Evolutionary conservation across 1,284 basidiomycete species (phyloP).

Genomic region (Kwoniella shivajii): DNA sequence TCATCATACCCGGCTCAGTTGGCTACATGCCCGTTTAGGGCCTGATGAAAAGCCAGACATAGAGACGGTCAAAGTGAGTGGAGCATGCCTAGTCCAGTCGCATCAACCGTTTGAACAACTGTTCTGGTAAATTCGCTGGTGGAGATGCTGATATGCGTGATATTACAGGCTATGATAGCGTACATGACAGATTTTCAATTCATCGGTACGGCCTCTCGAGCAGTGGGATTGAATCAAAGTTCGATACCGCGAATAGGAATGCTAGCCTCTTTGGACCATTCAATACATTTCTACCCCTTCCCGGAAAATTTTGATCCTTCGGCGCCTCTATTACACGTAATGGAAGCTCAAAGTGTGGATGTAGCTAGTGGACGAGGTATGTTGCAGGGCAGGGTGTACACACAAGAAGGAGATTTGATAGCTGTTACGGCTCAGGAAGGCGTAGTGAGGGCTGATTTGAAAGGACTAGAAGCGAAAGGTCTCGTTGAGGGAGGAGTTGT

Average conservation of each 20-base stretch:
- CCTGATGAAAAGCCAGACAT: constrained; percentile 63
- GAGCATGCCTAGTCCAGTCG: too few species aligned
- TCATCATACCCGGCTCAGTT: constrained; percentile 65
- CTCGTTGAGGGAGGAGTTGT: constrained; percentile 32
- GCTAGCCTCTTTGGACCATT: constrained; percentile 81
- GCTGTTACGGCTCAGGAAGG: constrained; percentile 84
- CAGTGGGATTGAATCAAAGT: constrained; percentile 63
- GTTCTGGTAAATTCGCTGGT: too few species aligned
- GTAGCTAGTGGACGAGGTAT: constrained; percentile 66
- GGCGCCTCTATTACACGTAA: constrained; percentile 79
- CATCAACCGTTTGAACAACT: too few species aligned
- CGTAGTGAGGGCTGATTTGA: constrained; percentile 55
- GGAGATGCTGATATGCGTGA: neutral
- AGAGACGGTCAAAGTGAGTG: constrained; percentile 74
- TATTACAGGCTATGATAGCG: constrained; percentile 72
- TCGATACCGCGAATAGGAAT: constrained; percentile 61
- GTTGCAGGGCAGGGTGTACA: constrained; percentile 76
- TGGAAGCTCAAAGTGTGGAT: constrained; percentile 67
- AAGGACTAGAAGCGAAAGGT: constrained; percentile 28
- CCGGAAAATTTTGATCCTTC: constrained; percentile 75
- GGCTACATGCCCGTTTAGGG: constrained; percentile 70
- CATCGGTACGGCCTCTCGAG: constrained; percentile 66
- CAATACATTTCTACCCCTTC: constrained; percentile 74
- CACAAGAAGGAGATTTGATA: constrained; percentile 67
- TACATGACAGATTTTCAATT: constrained; percentile 84